A percentile compares a stretch with the other conserved stretches of the same genome.
phyloP scores from a whole-genome alignment of 2,329 filamentous ascomycete species.

The Didymella keratinophila region DNA sequence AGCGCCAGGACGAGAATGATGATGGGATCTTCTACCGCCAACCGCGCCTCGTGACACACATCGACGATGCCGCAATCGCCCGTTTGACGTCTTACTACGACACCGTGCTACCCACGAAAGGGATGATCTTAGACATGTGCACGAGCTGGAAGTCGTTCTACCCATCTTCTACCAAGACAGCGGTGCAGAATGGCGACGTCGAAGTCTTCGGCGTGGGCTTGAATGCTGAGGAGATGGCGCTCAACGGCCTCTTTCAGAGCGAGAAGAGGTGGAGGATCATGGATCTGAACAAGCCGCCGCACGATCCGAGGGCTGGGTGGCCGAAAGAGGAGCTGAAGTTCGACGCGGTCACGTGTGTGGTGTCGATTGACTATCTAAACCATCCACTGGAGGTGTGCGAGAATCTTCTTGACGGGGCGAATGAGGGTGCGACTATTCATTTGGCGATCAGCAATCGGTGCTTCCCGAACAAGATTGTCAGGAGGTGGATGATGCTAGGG shows the following conservation, averaged over 20 bases:
- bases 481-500: conserved; percentile 56
- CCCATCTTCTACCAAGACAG: conserved; percentile 44
- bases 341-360: conserved; percentile 60
- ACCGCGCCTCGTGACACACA: conserved; percentile 62
- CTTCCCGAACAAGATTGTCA: conserved; percentile 62
- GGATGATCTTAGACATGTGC: conserved; percentile 60
- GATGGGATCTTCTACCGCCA: conserved; percentile 52
- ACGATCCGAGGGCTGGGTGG: conserved; percentile 36
- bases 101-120: conserved; percentile 51
- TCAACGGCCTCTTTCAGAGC: conserved; percentile 47
- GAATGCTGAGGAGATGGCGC: conserved; percentile 56
- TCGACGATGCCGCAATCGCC: conserved; percentile 60
- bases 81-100: conserved; percentile 58
- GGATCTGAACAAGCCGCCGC: conserved; percentile 56
- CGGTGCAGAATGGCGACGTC: conserved; percentile 43
- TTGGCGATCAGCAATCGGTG: conserved; percentile 61
- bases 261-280: conserved; percentile 42
- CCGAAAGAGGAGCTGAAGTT: conserved; percentile 31
- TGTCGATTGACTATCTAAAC: conserved; percentile 62
- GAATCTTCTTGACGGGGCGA: conserved; percentile 52
- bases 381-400: conserved; percentile 56
- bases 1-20: conserved; percentile 46
- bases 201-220: conserved; percentile 59
- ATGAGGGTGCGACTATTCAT: conserved; percentile 57
- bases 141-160: conserved; percentile 61